Base-by-base conservation (phyloP, 345 rosid species). In the Schrenkiella parvula region DNA sequence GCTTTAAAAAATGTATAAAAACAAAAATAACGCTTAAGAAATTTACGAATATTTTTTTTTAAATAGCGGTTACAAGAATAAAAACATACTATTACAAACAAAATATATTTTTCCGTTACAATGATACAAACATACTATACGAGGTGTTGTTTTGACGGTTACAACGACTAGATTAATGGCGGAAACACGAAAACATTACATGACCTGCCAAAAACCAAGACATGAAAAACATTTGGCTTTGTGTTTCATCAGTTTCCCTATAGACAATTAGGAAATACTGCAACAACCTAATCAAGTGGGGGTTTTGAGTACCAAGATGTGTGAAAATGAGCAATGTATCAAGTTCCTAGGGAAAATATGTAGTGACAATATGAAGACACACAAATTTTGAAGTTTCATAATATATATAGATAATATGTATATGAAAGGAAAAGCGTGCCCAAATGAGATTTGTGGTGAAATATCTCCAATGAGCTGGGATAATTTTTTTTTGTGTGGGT, bases 321-420 rank as follows among this genome's bases (percentile, higher is more conserved):
- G 71, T 75, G 59, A 56, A 70, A 55, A 64, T 63, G 71, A 64
- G 71, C 25, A 39, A 47, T 28, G 55, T 31, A 69, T 55, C 75
- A 76, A 76, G 75, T 76, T 66, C 75, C 79, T 76, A 76, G 76
- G 67, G 29, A 23, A 43, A 26, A 13, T 42, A 54, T 53, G 52
- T 25, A 43, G 31, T 39, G 60, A 62, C 35, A 31, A 46, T 57
- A 29, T 57, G 11, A 5, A 66, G 64, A 57, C 43, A 29, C 41
- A 18, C 23, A 37, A 15, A 9, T 10, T 50, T 66, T 32, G 0
- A 66, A 52, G 35, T 39, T 38, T 23, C 17, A 51, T 35, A 19
- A 25, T 6, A 10, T 44, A 18, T 21, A n/a, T 2, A 28, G 17
- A 21, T 9, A 19, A 11, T 5, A 46, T 48, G 9, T 25, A 52